Base-by-base conservation (phyloP, 148 eudicot species). In the Arbutus unedo region DNA sequence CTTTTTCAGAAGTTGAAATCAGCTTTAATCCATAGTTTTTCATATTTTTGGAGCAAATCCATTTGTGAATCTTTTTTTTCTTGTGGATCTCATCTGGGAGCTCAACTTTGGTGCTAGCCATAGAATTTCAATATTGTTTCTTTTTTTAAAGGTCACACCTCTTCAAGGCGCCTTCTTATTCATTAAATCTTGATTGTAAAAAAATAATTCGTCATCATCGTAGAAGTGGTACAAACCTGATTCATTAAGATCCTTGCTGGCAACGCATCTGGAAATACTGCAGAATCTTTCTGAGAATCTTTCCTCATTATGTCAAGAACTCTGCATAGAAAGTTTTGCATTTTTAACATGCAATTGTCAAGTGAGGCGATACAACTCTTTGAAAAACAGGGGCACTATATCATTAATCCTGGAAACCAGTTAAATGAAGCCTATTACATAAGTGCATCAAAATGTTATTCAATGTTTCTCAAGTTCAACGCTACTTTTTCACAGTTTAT, bases 281-380 rank as follows among this genome's bases (percentile, higher is more conserved):
- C 93, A 77, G 95, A 92, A 89, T 96, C 99, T 85, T 89, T 87
- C 79, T 91, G 79, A 51, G 98, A 97, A 89, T 96, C 97, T 77
- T 78, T 78, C 83, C 81, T 85, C 92, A 96, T 92, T 82, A 92
- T 94, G 73, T 88, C 91, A 74, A 96, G 94, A 83, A 96, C 99
- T 81, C 99, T 96, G 94, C 89, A 88, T 68, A 38, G 68, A 2
- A 78, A 74, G 77, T 23, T 84, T n/a, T 11, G 45, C 16, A 44
- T 10, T 53, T 71, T 84, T 49, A 73, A 18, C 77, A 82, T 55
- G 41, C 31, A 73, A 81, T 2, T 48, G 16, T 77, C 57, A 79
- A 66, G 56, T 7, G 15, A 80, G 82, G 49, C 18, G 62, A 67
- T 25, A 51, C 15, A 48, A 48, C 43, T 79, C 82, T 47, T 14